Base-by-base conservation (phyloP, 2,329 filamentous ascomycete species). In the Alternaria sp. region DNA sequence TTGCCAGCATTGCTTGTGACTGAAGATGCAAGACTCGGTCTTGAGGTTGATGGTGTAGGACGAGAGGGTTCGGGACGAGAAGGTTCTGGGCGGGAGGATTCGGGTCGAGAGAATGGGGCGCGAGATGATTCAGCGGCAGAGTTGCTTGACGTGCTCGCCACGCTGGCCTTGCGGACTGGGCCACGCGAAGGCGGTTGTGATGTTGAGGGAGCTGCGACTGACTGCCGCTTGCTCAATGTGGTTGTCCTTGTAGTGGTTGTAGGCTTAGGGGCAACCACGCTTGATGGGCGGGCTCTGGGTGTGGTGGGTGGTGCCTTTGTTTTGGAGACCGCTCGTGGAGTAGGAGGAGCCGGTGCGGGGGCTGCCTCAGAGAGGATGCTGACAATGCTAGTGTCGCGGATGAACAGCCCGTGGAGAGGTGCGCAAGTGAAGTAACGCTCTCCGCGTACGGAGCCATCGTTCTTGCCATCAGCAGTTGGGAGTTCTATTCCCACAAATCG, bases 401-500 rank as follows among this genome's bases (percentile, higher is more conserved):
- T 87, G 74, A 99, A 98, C 88, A 99, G 96, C 85, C 93, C 88
- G 87, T 90, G 80, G 77, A 86, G 81, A 47, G 83, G 81, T 52
- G 85, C 79, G 71, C 95, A 98, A 54, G 94, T 89, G 73, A 98
- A 98, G 78, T 98, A 98, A 19, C 93, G 86, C 76, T 93, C 88
- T 65, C 93, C 94, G 79, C 95, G 88, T 50, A 98, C 93, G 59
- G 91, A 91, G 68, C 95, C 95, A 85, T 98, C 93, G 74, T 98
- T 98, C 84, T 98, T 98, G 30, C 96, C 95, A 19, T 87, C 88
- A 57, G 90, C 85, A 50, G 93, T 91, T 56, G 93, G 89, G 60
- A 98, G 87, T 83, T 97, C 94, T 63, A 98, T 88, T 68, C 95
- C 95, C 62, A 97, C 85, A 93, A 94, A 98, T 65, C 92, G 89